These are phyloP conservation scores for Boletus tylopilopsis DNA, from an alignment of 768 basidiomycete species.

Conservation along the genomic window DNA sequence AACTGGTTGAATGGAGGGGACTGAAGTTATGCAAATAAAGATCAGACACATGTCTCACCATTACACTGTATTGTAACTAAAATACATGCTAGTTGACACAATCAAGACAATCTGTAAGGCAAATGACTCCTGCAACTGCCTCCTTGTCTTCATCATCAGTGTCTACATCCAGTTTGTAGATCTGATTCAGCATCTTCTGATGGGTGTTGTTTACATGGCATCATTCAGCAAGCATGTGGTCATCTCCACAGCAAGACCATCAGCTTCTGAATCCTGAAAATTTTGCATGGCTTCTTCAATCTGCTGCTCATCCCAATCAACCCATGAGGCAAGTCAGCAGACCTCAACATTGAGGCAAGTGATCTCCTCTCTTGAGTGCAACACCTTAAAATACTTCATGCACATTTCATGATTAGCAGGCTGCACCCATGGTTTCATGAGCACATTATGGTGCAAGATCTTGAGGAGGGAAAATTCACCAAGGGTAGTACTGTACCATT, in stretches of 20 bases:
- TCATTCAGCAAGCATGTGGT: neutral
- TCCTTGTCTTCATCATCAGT: no score
- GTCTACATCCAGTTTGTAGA: neutral
- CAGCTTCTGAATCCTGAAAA: neutral
- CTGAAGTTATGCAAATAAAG: no score
- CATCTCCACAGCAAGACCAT: neutral
- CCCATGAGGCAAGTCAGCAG: neutral
- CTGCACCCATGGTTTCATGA: neutral
- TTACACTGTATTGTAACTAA: no score
- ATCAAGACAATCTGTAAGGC: no score
- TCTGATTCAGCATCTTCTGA: neutral
- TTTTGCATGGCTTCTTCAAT: neutral
- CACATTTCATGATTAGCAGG: neutral
- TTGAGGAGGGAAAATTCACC: neutral
- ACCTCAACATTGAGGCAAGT: neutral
- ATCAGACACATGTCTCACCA: no score
- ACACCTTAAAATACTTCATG: neutral
- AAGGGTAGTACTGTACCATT: no score
- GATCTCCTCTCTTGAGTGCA: neutral
- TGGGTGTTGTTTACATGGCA: neutral
- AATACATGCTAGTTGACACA: no score
- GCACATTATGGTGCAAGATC: neutral
- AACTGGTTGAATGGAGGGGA: no score
- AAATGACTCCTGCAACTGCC: no score
- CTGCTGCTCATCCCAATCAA: neutral